These are phyloP conservation scores for Tuctoria greenei DNA, from an alignment of 176 grass and related monocot genomes.

Conservation along the genomic window DNA sequence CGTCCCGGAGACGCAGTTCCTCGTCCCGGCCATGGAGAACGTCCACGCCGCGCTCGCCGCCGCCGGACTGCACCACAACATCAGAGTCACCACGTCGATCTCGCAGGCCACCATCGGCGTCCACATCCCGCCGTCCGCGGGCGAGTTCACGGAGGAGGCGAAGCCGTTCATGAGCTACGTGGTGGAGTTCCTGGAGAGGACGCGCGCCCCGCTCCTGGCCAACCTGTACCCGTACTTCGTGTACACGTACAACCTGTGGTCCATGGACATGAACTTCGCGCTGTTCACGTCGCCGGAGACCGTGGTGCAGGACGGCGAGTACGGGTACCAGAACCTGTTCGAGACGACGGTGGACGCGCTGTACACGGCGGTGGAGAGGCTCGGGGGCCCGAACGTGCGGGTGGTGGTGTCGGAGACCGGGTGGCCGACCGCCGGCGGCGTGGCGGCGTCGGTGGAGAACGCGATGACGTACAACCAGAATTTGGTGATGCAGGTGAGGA, in stretches of 20 bases:
- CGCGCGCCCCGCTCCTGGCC: slow-evolving; percentile 55
- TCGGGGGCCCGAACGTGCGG: neutral
- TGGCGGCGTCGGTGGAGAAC: slow-evolving; percentile 37
- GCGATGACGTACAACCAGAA: slow-evolving; percentile 69
- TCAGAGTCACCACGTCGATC: slow-evolving; percentile 63
- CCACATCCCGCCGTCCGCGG: slow-evolving; percentile 52
- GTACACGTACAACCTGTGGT: neutral
- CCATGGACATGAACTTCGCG: slow-evolving; percentile 39
- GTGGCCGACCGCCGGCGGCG: slow-evolving; percentile 67
- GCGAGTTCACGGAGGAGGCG: slow-evolving; percentile 32
- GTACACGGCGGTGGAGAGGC: slow-evolving; percentile 52
- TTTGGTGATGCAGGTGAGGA: slow-evolving; percentile 51
- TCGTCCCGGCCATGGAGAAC: slow-evolving; percentile 76
- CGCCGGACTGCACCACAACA: slow-evolving; percentile 38
- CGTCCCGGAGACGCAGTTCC: neutral
- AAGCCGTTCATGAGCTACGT: slow-evolving; percentile 26
- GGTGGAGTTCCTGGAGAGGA: slow-evolving; percentile 36
- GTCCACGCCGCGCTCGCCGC: slow-evolving; percentile 39
- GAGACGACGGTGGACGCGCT: slow-evolving; percentile 60
- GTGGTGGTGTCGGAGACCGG: slow-evolving; percentile 71
- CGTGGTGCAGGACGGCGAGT: slow-evolving; percentile 37
- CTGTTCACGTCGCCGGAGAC: slow-evolving; percentile 48
- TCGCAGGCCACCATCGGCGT: slow-evolving; percentile 18
- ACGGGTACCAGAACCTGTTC: slow-evolving; percentile 58
- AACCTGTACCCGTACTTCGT: slow-evolving; percentile 87